Conservation (phyloP, 2,329 filamentous ascomycete species). For the Colletotrichum chlorophyti region DNA sequence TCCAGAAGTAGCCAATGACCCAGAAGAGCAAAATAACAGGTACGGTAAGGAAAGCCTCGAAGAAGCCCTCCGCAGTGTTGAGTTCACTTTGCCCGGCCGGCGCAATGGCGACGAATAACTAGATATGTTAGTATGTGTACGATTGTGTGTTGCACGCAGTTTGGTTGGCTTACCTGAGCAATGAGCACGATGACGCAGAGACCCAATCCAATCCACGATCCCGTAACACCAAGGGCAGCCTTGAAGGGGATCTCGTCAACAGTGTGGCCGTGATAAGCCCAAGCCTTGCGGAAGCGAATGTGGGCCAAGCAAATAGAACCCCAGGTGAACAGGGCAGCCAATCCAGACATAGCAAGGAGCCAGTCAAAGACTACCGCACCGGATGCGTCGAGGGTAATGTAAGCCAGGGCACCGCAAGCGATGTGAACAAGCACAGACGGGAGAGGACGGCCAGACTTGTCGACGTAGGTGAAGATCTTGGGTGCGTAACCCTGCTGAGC, state of each 20-base stretch:
- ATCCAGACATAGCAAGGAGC: slow-evolving; percentile 70
- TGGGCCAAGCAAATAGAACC: slow-evolving; percentile 72
- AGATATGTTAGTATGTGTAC: no score
- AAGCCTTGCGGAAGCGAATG: slow-evolving; percentile 72
- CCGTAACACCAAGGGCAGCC: slow-evolving; percentile 65
- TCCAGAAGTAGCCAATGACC: slow-evolving; percentile 28
- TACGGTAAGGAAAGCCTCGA: slow-evolving; percentile 27
- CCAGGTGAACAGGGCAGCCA: slow-evolving; percentile 73
- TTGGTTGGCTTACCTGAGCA: slow-evolving; percentile 50
- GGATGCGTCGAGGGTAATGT: slow-evolving; percentile 49
- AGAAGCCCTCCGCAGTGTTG: slow-evolving; percentile 25
- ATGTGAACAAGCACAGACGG: slow-evolving; percentile 55
- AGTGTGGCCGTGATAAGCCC: slow-evolving; percentile 66
- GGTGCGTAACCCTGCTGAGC: slow-evolving; percentile 67
- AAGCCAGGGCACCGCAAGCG: slow-evolving; percentile 57
- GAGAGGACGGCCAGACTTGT: slow-evolving; percentile 63
- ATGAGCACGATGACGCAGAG: slow-evolving; percentile 64
- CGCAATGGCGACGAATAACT: slow-evolving; percentile 54
- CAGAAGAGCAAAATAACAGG: slow-evolving; percentile 28
- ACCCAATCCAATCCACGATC: slow-evolving; percentile 68
- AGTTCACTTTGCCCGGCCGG: slow-evolving; percentile 32
- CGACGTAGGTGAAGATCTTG: slow-evolving; percentile 62
- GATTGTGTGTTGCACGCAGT: no score
- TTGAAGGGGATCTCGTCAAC: slow-evolving; percentile 72
- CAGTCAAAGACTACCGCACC: slow-evolving; percentile 66